phyloP scores from a whole-genome alignment of 345 rosid species.

The Jatropha curcas region DNA sequence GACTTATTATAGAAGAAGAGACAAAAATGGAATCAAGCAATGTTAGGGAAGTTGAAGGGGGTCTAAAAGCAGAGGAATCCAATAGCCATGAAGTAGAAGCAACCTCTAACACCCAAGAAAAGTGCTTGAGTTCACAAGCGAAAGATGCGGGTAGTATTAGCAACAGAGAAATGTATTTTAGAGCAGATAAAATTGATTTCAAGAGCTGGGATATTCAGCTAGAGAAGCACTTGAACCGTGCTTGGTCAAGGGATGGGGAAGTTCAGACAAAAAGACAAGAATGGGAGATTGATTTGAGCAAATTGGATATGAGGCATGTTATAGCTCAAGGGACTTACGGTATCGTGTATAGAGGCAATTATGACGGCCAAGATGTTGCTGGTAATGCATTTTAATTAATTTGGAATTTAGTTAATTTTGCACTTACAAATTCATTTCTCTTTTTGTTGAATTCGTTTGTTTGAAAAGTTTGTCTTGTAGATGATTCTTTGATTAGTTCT shows the following conservation, averaged over 20 bases:
- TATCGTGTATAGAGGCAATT: conserved; percentile 34
- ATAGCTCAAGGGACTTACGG: conserved; percentile 38
- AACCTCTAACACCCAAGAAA: background rate
- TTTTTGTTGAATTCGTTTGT: background rate
- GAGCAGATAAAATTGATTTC: conserved; percentile 38
- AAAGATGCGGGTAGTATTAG: conserved; percentile 19
- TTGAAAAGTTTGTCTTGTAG: background rate
- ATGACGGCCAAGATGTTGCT: conserved; percentile 39
- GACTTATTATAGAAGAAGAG: background rate
- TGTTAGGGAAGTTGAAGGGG: conserved; percentile 20
- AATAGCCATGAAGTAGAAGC: conserved; percentile 4
- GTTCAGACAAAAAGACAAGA: conserved; percentile 22
- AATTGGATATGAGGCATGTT: conserved; percentile 29
- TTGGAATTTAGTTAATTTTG: background rate
- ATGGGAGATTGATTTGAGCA: conserved; percentile 36
- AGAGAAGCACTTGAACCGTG: conserved; percentile 35
- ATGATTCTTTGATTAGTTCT: background rate
- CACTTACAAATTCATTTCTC: background rate
- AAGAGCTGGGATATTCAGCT: conserved; percentile 38
- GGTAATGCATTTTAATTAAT: conserved; percentile 16
- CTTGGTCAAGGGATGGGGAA: conserved; percentile 35
- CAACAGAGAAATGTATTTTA: conserved; percentile 23
- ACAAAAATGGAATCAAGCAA: conserved; percentile 17
- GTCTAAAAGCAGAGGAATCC: background rate
- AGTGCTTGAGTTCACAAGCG: conserved; percentile 13